These are phyloP conservation scores for Colletotrichum viniferum DNA, from an alignment of 2,329 filamentous ascomycete genomes.

Conservation along the genomic window DNA sequence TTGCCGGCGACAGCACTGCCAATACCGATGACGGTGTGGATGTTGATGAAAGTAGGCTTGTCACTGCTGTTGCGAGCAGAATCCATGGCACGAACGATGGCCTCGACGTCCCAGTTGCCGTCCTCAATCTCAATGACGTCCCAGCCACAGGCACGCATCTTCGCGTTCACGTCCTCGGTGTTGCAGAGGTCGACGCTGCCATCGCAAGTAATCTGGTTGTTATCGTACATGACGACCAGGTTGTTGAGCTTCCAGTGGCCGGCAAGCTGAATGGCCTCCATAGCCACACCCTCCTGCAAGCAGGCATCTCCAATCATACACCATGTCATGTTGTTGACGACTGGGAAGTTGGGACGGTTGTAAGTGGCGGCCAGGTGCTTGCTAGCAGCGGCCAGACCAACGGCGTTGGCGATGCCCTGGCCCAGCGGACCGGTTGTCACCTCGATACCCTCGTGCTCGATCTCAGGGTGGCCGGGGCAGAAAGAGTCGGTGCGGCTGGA, in stretches of 20 bases:
- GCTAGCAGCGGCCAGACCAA: slow-evolving; percentile 61
- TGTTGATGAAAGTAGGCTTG: slow-evolving; percentile 63
- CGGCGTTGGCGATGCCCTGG: slow-evolving; percentile 65
- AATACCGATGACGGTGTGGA: slow-evolving; percentile 60
- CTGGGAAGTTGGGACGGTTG: slow-evolving; percentile 51
- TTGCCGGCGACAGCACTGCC: slow-evolving; percentile 53
- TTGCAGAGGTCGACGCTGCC: slow-evolving; percentile 57
- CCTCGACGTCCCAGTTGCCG: slow-evolving; percentile 54
- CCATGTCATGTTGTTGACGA: slow-evolving; percentile 57
- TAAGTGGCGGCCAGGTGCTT: slow-evolving; percentile 60
- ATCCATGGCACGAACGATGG: slow-evolving; percentile 49
- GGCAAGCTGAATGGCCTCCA: slow-evolving; percentile 61
- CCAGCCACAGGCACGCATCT: slow-evolving; percentile 63
- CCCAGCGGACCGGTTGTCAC: slow-evolving; percentile 65
- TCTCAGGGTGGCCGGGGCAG: slow-evolving; percentile 62
- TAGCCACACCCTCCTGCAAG: slow-evolving; percentile 60
- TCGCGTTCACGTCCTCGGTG: slow-evolving; percentile 60
- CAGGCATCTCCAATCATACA: slow-evolving; percentile 65
- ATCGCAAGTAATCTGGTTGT: slow-evolving; percentile 65
- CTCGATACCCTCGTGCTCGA: slow-evolving; percentile 61
- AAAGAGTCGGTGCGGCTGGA: slow-evolving; percentile 46
- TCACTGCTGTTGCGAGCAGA: slow-evolving; percentile 43
- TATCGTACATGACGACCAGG: slow-evolving; percentile 63
- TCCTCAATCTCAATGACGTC: slow-evolving; percentile 58
- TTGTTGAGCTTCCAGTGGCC: slow-evolving; percentile 62